These are phyloP conservation scores for Aurifilum marmelostoma DNA, from an alignment of 2,329 filamentous ascomycete species.

Conservation along the genomic window DNA sequence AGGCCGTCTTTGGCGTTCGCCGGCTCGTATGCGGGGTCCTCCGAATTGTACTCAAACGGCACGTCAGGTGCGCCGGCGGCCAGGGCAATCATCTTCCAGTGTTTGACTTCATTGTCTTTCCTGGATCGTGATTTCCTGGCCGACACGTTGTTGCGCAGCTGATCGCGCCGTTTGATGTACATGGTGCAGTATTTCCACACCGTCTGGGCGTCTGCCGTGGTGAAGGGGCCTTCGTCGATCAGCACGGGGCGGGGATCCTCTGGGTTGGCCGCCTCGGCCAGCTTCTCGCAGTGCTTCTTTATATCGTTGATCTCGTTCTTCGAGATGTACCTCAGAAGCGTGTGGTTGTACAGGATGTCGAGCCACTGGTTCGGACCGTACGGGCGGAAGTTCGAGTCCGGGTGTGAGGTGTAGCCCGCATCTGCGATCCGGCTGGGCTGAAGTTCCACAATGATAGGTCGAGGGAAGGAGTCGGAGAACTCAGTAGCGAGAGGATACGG, in stretches of 20 bases:
- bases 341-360: constrained; percentile 15
- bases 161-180: constrained; percentile 26
- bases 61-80: constrained; percentile 17
- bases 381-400: constrained; percentile 22
- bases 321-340: constrained; percentile 16
- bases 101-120: constrained; percentile 24
- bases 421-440: constrained; percentile 20
- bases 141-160: constrained; percentile 27
- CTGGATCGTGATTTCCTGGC: constrained; percentile 18
- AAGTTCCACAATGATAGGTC: neutral
- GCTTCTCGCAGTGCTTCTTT: constrained; percentile 25
- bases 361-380: constrained; percentile 26
- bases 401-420: constrained; percentile 16
- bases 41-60: constrained; percentile 12
- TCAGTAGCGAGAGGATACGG: too few species aligned
- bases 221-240: constrained; percentile 6
- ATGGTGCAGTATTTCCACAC: constrained; percentile 28
- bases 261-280: neutral
- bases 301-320: constrained; percentile 27
- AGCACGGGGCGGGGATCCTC: neutral
- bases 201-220: constrained; percentile 20
- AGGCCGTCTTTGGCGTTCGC: neutral
- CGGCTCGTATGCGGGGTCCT: constrained; percentile 1
- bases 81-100: constrained; percentile 25
- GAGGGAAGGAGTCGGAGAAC: too few species aligned